Evolutionary conservation across 2,329 filamentous ascomycete genomes (phyloP).

Genomic region (Ophiocordyceps camponoti-saundersi): DNA sequence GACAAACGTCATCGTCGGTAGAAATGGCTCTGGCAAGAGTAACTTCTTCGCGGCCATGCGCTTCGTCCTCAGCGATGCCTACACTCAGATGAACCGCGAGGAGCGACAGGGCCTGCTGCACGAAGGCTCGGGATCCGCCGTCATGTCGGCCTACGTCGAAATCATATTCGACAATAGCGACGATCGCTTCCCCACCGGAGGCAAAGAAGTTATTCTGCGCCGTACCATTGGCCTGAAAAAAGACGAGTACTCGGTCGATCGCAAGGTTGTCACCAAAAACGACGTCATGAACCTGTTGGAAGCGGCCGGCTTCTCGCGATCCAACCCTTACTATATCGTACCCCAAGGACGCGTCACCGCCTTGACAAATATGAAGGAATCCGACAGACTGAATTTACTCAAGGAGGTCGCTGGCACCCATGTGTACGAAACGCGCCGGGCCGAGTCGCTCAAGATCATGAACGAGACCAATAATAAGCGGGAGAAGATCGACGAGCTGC

Average conservation of each 20-base stretch:
- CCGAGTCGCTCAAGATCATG: slow-evolving; percentile 94
- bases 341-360: slow-evolving; percentile 92
- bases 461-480: slow-evolving; percentile 89
- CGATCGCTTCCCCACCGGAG: slow-evolving; percentile 85
- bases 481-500: slow-evolving; percentile 80
- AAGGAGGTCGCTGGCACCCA: slow-evolving; percentile 98
- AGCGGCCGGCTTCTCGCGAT: slow-evolving; percentile 88
- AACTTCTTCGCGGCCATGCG: slow-evolving; percentile 99
- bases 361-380: slow-evolving; percentile 97
- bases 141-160: slow-evolving; percentile 99
- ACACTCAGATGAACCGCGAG: slow-evolving; percentile 88
- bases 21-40: slow-evolving; percentile 97
- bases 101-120: slow-evolving; percentile 93
- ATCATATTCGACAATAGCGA: slow-evolving; percentile 98
- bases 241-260: slow-evolving; percentile 94
- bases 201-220: slow-evolving; percentile 76
- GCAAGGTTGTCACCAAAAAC: slow-evolving; percentile 85
- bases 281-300: slow-evolving; percentile 94
- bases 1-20: slow-evolving; percentile 95
- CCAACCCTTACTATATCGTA: slow-evolving; percentile 98
- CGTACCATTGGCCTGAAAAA: slow-evolving; percentile 96
- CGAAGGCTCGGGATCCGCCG: slow-evolving; percentile 90
- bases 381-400: slow-evolving; percentile 70
- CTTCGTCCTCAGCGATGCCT: slow-evolving; percentile 95
- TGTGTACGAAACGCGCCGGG: slow-evolving; percentile 82